Conservation (phyloP, 179 eudicot genomes). For the Silene noctiflora region DNA sequence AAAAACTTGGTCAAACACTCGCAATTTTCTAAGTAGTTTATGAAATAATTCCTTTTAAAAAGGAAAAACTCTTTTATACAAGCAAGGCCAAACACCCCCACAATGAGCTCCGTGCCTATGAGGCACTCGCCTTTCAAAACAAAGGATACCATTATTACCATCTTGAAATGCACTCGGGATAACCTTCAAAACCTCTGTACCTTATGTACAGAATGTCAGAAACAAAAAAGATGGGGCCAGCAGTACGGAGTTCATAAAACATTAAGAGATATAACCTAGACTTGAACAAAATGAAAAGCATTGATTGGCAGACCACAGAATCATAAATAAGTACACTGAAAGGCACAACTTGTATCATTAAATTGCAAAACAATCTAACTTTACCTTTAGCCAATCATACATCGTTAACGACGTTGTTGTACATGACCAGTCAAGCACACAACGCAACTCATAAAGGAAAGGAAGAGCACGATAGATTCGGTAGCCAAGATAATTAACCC, state of each 20-base stretch:
- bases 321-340: neutral
- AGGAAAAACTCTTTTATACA: no score
- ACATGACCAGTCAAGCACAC: constrained; percentile 99
- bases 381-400: constrained; percentile 99
- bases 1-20: no score
- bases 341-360: neutral
- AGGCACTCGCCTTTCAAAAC: neutral
- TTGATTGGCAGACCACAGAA: neutral
- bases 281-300: neutral
- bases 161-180: neutral
- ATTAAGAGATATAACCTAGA: constrained; percentile 1
- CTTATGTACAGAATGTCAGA: neutral
- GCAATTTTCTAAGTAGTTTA: no score
- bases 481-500: constrained; percentile 77
- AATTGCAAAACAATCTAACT: constrained; percentile 8
- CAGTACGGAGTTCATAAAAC: neutral
- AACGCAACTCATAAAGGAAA: constrained; percentile 89
- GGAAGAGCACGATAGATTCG: constrained; percentile 95
- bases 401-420: constrained; percentile 94
- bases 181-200: neutral
- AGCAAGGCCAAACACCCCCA: no score
- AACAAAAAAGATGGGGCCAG: neutral
- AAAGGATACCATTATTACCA: neutral
- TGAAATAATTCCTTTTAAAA: no score
- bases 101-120: neutral